A percentile compares a stretch with the other conserved stretches of the same genome.
Conservation (phyloP, 2,329 filamentous ascomycete genomes). For the Fusarium redolens region DNA sequence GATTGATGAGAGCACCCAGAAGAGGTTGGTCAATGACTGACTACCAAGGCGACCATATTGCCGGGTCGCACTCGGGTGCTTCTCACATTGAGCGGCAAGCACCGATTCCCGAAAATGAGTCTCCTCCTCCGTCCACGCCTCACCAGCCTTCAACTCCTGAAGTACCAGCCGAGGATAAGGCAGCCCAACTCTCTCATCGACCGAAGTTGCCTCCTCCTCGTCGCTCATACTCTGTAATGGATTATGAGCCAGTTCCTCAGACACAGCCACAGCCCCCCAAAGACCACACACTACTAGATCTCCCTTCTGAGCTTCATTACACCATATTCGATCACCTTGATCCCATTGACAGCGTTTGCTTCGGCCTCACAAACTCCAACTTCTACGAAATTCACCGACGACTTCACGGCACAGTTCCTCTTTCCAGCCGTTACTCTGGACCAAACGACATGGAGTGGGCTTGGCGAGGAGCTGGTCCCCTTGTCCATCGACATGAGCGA, state of each 20-base stretch:
- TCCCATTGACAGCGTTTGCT: conserved; percentile 71
- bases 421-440: conserved; percentile 67
- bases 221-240: conserved; percentile 70
- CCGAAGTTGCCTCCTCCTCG: conserved; percentile 60
- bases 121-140: conserved; percentile 14
- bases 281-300: conserved; percentile 60
- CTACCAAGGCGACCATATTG: conserved; percentile 50
- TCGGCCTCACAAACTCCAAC: conserved; percentile 68
- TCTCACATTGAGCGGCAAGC: conserved; percentile 45
- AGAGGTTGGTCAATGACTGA: conserved; percentile 62
- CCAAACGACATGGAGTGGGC: conserved; percentile 74
- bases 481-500: conserved; percentile 49
- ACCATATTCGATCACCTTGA: conserved; percentile 71
- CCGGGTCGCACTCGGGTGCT: conserved; percentile 36
- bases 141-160: conserved; percentile 30
- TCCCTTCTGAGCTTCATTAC: conserved; percentile 70
- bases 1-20: conserved; percentile 54
- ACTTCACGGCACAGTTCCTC: conserved; percentile 66
- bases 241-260: conserved; percentile 62
- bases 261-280: conserved; percentile 61
- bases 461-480: conserved; percentile 66
- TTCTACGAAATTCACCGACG: conserved; percentile 69
- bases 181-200: conserved; percentile 42
- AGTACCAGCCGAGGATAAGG: conserved; percentile 31
- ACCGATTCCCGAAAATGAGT: conserved; percentile 52